These are phyloP conservation scores for Plicaturopsis crispa DNA, from an alignment of 768 basidiomycete species.

Conservation along the genomic window DNA sequence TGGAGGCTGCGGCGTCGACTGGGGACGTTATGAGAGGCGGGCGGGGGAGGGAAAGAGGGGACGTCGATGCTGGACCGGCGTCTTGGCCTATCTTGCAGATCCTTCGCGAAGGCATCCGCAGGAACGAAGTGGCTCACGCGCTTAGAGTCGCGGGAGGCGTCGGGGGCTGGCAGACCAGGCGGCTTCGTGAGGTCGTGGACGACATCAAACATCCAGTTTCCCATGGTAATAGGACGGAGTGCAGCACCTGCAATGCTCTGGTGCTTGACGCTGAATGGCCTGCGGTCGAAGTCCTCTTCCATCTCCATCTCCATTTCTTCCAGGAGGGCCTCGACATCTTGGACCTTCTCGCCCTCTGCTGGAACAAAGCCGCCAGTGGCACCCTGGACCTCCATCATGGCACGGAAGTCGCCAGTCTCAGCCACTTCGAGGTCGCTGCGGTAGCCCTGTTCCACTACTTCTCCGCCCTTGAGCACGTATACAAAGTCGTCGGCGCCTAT, in stretches of 20 bases:
- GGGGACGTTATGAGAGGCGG: slow-evolving; percentile 24
- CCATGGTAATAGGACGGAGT: slow-evolving; percentile 52
- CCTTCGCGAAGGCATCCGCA: slow-evolving; percentile 19
- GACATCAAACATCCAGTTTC: slow-evolving; percentile 84
- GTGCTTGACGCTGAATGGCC: slow-evolving; percentile 26
- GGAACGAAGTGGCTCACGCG: slow-evolving; percentile 30
- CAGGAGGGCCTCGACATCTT: slow-evolving; percentile 19
- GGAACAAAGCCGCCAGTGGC: slow-evolving; percentile 43
- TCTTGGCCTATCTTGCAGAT: slow-evolving; percentile 15
- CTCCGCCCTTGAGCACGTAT: slow-evolving; percentile 81
- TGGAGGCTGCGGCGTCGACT: slow-evolving; percentile 51
- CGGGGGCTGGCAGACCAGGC: slow-evolving; percentile 16
- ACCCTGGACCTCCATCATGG: slow-evolving; percentile 55
- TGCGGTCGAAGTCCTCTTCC: slow-evolving; percentile 16
- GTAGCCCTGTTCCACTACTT: slow-evolving; percentile 83
- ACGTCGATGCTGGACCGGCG: slow-evolving; percentile 34
- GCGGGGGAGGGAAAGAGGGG: slow-evolving; percentile 19
- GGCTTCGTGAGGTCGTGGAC: slow-evolving; percentile 53
- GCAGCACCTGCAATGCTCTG: slow-evolving; percentile 28
- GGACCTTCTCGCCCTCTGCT: slow-evolving; percentile 23
- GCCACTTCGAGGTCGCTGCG: slow-evolving; percentile 65
- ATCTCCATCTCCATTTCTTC: slow-evolving; percentile 29
- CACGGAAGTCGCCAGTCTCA: slow-evolving; percentile 57
- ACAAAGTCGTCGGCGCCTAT: slow-evolving; percentile 76
- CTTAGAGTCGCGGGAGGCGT: slow-evolving; percentile 15